phyloP scores from a whole-genome alignment of 2,329 filamentous ascomycete species.

The Pseudocercospora fuligena region DNA sequence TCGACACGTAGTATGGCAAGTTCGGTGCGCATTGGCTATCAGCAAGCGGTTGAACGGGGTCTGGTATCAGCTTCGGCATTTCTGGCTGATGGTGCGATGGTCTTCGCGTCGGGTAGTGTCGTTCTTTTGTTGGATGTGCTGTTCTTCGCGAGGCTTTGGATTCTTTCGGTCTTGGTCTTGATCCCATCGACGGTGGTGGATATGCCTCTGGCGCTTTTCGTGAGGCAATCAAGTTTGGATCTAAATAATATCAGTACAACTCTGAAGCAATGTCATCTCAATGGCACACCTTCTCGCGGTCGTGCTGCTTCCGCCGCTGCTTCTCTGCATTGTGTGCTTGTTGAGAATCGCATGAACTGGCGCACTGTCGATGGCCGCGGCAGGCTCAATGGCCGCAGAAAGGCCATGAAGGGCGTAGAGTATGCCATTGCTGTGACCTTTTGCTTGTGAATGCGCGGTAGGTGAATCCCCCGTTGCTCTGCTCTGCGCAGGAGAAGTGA shows the following conservation, averaged over 20 bases:
- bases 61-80: slow-evolving; percentile 31
- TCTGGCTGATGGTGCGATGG: slow-evolving; percentile 32
- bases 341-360: slow-evolving; percentile 50
- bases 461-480: slow-evolving; percentile 7
- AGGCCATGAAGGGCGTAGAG: slow-evolving; percentile 43
- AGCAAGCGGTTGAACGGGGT: slow-evolving; percentile 33
- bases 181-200: slow-evolving; percentile 39
- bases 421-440: slow-evolving; percentile 41
- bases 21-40: slow-evolving; percentile 48
- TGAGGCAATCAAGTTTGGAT: slow-evolving; percentile 42
- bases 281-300: slow-evolving; percentile 17
- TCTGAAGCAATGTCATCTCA: neutral
- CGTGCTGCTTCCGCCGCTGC: slow-evolving; percentile 33
- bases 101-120: slow-evolving; percentile 41
- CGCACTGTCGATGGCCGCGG: slow-evolving; percentile 44
- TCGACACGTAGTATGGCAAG: slow-evolving; percentile 71
- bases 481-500: slow-evolving; percentile 5
- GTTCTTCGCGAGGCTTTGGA: slow-evolving; percentile 42
- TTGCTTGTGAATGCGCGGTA: slow-evolving; percentile 12
- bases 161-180: slow-evolving; percentile 43
- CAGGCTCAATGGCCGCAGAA: slow-evolving; percentile 47
- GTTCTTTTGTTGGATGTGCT: slow-evolving; percentile 39
- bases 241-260: slow-evolving; percentile 21
- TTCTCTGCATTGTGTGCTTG: slow-evolving; percentile 33
- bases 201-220: slow-evolving; percentile 40